phyloP scores from a whole-genome alignment of 805 yeast genomes.

The Wickerhamiella nectarea region DNA sequence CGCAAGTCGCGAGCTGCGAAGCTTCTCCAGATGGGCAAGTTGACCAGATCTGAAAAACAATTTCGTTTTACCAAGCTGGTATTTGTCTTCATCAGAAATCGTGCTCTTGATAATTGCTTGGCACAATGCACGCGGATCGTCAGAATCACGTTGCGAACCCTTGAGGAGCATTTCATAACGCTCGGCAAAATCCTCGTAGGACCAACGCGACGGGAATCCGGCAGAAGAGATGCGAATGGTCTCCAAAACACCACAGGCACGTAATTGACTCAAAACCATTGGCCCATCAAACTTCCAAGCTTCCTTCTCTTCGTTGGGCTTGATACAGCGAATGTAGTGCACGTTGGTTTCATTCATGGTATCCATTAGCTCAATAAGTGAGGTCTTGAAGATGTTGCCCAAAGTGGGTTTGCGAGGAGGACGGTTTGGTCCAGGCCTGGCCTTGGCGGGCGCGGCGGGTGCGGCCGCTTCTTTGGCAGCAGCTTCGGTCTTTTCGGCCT shows the following conservation, averaged over 20 bases:
- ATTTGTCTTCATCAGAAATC: constrained; percentile 50
- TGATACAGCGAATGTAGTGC: constrained; percentile 93
- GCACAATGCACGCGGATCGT: constrained; percentile 50
- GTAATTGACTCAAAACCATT: constrained; percentile 86
- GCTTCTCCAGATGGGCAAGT: constrained; percentile 78
- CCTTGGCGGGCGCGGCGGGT: constrained; percentile 23
- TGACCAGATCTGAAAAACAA: constrained; percentile 95
- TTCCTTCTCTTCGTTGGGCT: constrained; percentile 84
- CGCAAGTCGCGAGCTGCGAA: constrained; percentile 65
- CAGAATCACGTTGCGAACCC: constrained; percentile 45
- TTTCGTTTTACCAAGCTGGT: constrained; percentile 85
- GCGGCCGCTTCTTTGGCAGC: constrained; percentile 26
- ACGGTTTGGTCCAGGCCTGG: constrained; percentile 18
- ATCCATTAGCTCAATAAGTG: constrained; percentile 81
- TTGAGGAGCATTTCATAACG: constrained; percentile 74
- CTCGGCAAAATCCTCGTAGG: constrained; percentile 82
- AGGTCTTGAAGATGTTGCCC: constrained; percentile 86
- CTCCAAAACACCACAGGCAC: constrained; percentile 98
- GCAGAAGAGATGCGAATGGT: constrained; percentile 95
- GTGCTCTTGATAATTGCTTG: constrained; percentile 49
- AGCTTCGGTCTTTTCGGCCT: constrained; percentile 16
- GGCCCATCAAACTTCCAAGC: constrained; percentile 94
- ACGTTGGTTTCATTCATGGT: constrained; percentile 91
- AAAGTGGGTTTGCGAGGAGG: constrained; percentile 74
- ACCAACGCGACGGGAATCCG: constrained; percentile 94